Base-by-base conservation (phyloP, 768 basidiomycete genomes). In the Obba rivulosa region DNA sequence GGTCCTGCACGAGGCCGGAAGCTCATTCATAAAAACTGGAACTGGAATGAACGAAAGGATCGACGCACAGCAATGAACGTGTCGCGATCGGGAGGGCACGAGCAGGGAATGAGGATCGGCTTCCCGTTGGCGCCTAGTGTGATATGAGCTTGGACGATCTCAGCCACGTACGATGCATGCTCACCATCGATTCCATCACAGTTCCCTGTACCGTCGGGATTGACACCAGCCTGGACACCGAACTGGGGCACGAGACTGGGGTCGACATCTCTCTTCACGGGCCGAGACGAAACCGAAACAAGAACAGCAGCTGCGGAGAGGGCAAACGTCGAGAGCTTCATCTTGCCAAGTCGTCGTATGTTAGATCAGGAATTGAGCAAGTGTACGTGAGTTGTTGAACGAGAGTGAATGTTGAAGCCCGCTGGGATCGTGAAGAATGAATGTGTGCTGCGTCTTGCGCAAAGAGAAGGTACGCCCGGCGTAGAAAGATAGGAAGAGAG, bases 181-280 rank as follows among this genome's bases (percentile, higher is more conserved):
- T 28, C 17, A 50, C 43, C 47, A 20, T 46, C 38, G 45, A 63
- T 51, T 31, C 62, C 62, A 16, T 57, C 50, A 48, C 62, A 64
- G 51, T 62, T 52, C 17, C 62, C 58, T 37, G 58, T 62, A 55
- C 66, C 65, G 34, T 56, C 58, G 20, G 68, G 68, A 52, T 66
- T 66, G 17, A 58, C 46, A 36, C 63, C 63, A 43, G 66, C 42
- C 18, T 55, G 42, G 43, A 65, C 54, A 31, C 67, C 68, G 36
- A 70, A 63, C 23, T 61, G 43, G 20, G 68, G 67, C 25, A 66
- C 61, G 22, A 69, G 57, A 20, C 24, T 49, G 25, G 54, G 65
- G 58, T 79, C 63, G 14, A 84, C 76, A 49, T 72, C 75, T 41
- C 79, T 71, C 57, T 66, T 68, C 20, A 72, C 54, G 21, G 76